phyloP scores from a whole-genome alignment of 768 basidiomycete genomes.

The Exidia glandulosa region DNA sequence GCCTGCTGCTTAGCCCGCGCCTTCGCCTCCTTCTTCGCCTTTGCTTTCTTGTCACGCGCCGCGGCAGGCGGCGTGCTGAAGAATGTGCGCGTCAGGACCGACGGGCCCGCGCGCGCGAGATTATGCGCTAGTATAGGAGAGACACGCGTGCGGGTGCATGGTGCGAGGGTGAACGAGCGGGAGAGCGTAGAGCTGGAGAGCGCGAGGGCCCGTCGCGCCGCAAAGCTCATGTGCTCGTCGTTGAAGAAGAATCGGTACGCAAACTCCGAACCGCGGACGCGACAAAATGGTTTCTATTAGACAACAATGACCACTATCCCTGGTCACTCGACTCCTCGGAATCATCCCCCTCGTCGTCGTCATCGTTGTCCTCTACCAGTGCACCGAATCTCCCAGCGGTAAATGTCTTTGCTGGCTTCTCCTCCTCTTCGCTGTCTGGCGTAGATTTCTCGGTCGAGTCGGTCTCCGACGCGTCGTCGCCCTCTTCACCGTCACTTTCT shows the following conservation, averaged over 20 bases:
- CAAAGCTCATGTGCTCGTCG: too few species aligned
- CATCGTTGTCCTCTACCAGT: not conserved
- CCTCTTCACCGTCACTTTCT: slow-evolving; percentile 21
- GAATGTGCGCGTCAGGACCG: not conserved
- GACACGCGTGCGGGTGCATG: too few species aligned
- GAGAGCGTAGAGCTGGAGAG: too few species aligned
- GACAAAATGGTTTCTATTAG: too few species aligned
- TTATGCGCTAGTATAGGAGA: too few species aligned
- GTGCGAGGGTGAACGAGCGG: too few species aligned
- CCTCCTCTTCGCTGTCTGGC: slow-evolving; percentile 6
- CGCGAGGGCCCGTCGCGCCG: too few species aligned
- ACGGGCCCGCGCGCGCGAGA: not conserved
- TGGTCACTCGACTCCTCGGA: too few species aligned
- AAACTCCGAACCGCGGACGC: too few species aligned
- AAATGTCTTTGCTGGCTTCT: not conserved
- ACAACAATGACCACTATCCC: too few species aligned
- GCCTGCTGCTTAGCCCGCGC: too few species aligned
- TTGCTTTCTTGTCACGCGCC: not conserved
- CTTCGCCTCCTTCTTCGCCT: slow-evolving; percentile 13
- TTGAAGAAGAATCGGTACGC: too few species aligned
- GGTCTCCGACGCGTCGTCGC: slow-evolving; percentile 20
- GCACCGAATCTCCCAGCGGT: not conserved
- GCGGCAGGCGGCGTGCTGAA: not conserved
- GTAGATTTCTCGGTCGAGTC: slow-evolving; percentile 10
- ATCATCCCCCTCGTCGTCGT: not conserved